Conservation (phyloP, 331 rosid species). For the Stylosanthes scabra region DNA sequence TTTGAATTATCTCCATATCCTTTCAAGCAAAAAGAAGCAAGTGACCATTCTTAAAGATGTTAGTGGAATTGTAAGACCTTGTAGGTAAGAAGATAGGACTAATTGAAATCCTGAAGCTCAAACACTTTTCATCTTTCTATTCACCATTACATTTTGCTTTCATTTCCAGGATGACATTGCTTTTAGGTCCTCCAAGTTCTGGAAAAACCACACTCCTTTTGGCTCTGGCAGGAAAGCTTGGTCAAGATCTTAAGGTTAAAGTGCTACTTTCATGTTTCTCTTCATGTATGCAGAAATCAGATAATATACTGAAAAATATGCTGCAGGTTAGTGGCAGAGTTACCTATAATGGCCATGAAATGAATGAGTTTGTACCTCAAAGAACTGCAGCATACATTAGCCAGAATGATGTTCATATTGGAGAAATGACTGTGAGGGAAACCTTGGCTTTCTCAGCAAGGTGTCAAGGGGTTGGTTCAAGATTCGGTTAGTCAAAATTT, state of each 20-base stretch:
- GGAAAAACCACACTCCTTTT: slow-evolving; percentile 82
- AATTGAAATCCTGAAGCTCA: not conserved
- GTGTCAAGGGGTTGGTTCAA: slow-evolving; percentile 86
- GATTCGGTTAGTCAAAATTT: slow-evolving; percentile 60
- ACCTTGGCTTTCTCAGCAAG: slow-evolving; percentile 84
- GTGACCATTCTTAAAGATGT: slow-evolving; percentile 62
- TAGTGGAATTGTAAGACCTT: slow-evolving; percentile 71
- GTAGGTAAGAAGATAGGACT: slow-evolving; percentile 50
- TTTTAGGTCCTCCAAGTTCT: slow-evolving; percentile 85
- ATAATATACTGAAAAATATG: not conserved
- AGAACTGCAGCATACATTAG: slow-evolving; percentile 79
- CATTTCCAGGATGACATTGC: slow-evolving; percentile 65
- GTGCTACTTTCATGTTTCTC: not conserved
- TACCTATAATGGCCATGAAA: slow-evolving; percentile 70
- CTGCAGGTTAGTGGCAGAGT: slow-evolving; percentile 65
- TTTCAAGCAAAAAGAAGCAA: slow-evolving; percentile 56
- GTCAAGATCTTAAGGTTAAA: slow-evolving; percentile 52
- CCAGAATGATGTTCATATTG: slow-evolving; percentile 68
- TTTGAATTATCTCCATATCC: slow-evolving; percentile 51
- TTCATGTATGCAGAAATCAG: not conserved
- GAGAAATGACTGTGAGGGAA: slow-evolving; percentile 89
- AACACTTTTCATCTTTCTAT: not conserved
- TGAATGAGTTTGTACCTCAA: slow-evolving; percentile 69
- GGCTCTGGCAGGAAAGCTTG: slow-evolving; percentile 78
- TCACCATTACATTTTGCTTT: slow-evolving; percentile 4